A percentile compares a stretch with the other conserved stretches of the same genome.
Conservation (phyloP, 768 basidiomycete species). For the Crucibulum laeve region DNA sequence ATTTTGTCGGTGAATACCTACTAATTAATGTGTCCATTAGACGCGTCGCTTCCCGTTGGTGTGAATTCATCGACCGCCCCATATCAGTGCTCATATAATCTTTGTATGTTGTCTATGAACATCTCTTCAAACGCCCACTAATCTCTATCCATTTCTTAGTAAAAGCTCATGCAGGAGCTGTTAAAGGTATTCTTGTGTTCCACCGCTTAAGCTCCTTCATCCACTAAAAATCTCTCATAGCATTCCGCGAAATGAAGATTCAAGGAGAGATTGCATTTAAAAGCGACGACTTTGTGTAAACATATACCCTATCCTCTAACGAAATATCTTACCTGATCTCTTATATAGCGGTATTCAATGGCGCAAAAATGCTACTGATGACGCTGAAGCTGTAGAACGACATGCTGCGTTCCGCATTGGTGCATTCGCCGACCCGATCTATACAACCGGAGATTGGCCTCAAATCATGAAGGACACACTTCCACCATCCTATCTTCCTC, state of each 20-base stretch:
- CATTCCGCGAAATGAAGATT: slow-evolving; percentile 43
- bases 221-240: slow-evolving; percentile 14
- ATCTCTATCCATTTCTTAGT: slow-evolving; percentile 18
- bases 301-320: no score
- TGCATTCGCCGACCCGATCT: slow-evolving; percentile 44
- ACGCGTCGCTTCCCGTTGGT: slow-evolving; percentile 33
- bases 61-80: slow-evolving; percentile 39
- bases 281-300: slow-evolving; percentile 46
- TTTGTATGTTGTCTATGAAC: slow-evolving; percentile 31
- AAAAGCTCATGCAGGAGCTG: slow-evolving; percentile 45
- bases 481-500: slow-evolving; percentile 39
- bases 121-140: neutral
- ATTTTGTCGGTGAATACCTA: neutral
- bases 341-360: slow-evolving; percentile 37
- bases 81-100: slow-evolving; percentile 39
- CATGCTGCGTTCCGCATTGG: slow-evolving; percentile 49
- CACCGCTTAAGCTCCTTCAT: neutral
- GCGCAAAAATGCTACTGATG: slow-evolving; percentile 39
- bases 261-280: slow-evolving; percentile 51
- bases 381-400: slow-evolving; percentile 39
- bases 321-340: no score
- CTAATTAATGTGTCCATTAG: slow-evolving; percentile 13
- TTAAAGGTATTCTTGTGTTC: slow-evolving; percentile 30
- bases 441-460: slow-evolving; percentile 50
- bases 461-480: slow-evolving; percentile 43